Evolutionary conservation across 768 basidiomycete species (phyloP), one percentile per base, ranked within the genome.

Genomic region (Coprinopsis strossmayeri): DNA sequence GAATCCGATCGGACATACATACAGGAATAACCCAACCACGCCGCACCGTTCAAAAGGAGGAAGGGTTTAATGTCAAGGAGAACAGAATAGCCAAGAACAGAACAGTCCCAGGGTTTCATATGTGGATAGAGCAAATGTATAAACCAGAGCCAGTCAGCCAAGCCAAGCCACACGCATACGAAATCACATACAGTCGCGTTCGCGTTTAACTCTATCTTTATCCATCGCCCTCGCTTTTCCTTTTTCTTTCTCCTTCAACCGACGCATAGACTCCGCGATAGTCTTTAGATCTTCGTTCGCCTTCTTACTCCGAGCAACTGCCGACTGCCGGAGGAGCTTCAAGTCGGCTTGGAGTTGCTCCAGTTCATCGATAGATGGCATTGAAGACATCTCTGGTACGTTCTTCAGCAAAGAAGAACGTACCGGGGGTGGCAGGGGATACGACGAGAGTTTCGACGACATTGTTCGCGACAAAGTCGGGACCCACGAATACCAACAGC

Each of bases 351-450:
- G 77, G 18, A 90, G 72, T 18, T 63, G 55, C 50, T 86, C 80
- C 43, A 91, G 78, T 34, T 91, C 89, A 45, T 86, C 82, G 15
- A 79, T 77, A 18, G 82, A 72, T 5, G 89, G 89, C 13, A 91
- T 73, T 11, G 72, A 62, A 5, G 44, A 27, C 50, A 39, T 39
- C 49, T 88, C 84, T 49, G 84, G 71, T 1, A 74, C 73, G 55
- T 70, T 78, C 69, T 78, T 82, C 59, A 87, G 68, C 48, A 90
- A 67, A 50, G 72, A 61, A 34, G 85, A 84, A 52, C 74, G 77
- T 50, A 81, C 69, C 53, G 64, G 56, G n/a, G 72, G 62, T 40
- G 76, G 75, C 32, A 64, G 60, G 49, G 69, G 54, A 65, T 73
- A 88, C 42, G 67, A 66, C 48, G 68, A 62, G 48, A 86, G 70